A percentile compares a stretch with the other conserved stretches of the same genome.
Evolutionary conservation across 805 yeast genomes (phyloP).

Genomic region (Myxozyma monticola): DNA sequence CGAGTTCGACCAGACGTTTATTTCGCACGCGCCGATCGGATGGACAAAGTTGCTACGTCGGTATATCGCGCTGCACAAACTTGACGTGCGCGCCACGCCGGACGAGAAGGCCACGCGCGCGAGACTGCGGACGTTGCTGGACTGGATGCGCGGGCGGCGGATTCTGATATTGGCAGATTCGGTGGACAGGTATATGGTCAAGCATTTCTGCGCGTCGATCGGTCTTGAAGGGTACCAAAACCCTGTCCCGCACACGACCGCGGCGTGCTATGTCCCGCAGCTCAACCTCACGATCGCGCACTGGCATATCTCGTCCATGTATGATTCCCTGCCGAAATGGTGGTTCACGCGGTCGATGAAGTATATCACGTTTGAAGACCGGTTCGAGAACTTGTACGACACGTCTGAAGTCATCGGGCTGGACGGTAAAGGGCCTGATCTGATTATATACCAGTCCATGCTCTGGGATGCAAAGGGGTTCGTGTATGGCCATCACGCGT

Average conservation of each 20-base stretch:
- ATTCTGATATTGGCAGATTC: constrained; percentile 17
- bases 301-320: constrained; percentile 26
- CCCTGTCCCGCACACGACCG: constrained; percentile 24
- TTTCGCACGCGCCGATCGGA: no score
- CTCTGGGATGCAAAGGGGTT: constrained; percentile 9
- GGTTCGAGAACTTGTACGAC: constrained; percentile 9
- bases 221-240: constrained; percentile 9
- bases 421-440: constrained; percentile 18
- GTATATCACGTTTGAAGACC: constrained; percentile 18
- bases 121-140: not conserved
- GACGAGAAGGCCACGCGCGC: not conserved
- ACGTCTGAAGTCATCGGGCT: constrained; percentile 9
- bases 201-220: constrained; percentile 10
- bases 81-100: not conserved
- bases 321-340: constrained; percentile 21
- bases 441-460: constrained; percentile 13
- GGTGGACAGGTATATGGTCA: constrained; percentile 16
- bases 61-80: no score
- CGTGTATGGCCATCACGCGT: not conserved
- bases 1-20: not conserved
- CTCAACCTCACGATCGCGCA: constrained; percentile 22
- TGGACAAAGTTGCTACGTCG: constrained; percentile 2
- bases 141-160: constrained; percentile 15
- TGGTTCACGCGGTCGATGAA: constrained; percentile 24
- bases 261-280: constrained; percentile 17